Evolutionary conservation across 75 land plant genomes (phyloP).

Genomic region (Adiantum capillusveneris): DNA sequence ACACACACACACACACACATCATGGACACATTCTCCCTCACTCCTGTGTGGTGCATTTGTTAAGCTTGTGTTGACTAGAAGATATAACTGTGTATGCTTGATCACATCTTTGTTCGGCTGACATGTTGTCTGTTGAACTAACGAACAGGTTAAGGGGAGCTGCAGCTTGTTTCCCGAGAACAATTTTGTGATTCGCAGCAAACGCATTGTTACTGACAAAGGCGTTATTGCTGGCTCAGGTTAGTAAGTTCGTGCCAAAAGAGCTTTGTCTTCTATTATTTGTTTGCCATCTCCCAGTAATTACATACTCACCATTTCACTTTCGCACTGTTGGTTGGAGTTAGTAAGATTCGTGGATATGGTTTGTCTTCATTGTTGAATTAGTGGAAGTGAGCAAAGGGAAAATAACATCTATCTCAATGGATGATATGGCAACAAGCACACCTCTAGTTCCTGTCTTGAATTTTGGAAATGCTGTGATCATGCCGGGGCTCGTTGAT

Average conservation of each 20-base stretch:
- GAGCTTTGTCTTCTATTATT: background rate
- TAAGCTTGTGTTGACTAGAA: too few species aligned
- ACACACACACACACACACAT: too few species aligned
- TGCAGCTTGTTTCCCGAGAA: constrained; percentile 65
- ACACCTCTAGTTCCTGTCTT: constrained; percentile 28
- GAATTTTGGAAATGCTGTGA: constrained; percentile 81
- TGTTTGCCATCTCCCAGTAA: too few species aligned
- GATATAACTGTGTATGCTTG: too few species aligned
- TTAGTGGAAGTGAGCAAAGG: constrained; percentile 81
- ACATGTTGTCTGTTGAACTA: too few species aligned
- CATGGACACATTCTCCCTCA: too few species aligned
- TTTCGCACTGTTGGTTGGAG: background rate
- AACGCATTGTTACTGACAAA: constrained; percentile 69
- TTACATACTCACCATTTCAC: too few species aligned
- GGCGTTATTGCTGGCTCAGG: constrained; percentile 74
- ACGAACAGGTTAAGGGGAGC: constrained; percentile 14
- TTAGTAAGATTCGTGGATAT: constrained; percentile 1
- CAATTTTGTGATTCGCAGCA: constrained; percentile 75
- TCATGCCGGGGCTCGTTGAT: constrained; percentile 98
- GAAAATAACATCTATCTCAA: constrained; percentile 50
- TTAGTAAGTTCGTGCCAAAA: background rate
- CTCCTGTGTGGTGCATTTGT: too few species aligned
- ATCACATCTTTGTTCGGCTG: too few species aligned
- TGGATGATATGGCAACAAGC: constrained; percentile 31
- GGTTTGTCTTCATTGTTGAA: constrained; percentile 9